phyloP scores from a whole-genome alignment of 495 filamentous ascomycete species.

The Friedmanniomyces endolithicus region DNA sequence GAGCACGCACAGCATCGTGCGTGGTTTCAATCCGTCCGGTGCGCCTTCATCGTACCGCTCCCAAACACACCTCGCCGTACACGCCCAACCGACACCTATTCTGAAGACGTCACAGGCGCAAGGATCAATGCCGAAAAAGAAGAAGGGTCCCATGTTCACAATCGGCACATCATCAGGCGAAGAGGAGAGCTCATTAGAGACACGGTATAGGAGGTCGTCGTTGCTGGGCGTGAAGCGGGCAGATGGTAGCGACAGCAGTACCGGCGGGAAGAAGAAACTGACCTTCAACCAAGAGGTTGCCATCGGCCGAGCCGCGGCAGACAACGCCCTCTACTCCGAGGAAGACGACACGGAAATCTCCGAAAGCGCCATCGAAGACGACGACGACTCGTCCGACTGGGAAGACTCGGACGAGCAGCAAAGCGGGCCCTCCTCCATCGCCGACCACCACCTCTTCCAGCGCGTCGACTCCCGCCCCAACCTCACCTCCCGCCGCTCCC shows the following conservation, averaged over 20 bases:
- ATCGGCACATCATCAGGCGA: constrained; percentile 73
- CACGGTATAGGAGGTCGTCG: constrained; percentile 41
- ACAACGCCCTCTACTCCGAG: constrained; percentile 58
- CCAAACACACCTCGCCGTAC: constrained; percentile 39
- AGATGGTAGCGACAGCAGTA: constrained; percentile 8
- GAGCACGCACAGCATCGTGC: constrained; percentile 63
- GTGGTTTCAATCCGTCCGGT: constrained; percentile 74
- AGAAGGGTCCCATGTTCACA: constrained; percentile 58
- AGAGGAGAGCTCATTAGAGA: constrained; percentile 65
- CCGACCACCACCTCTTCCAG: constrained; percentile 69
- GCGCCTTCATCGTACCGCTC: constrained; percentile 64
- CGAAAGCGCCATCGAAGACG: constrained; percentile 39
- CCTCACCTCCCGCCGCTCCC: constrained; percentile 70
- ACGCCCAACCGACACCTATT: constrained; percentile 33
- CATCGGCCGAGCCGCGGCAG: constrained; percentile 45
- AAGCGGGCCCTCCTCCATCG: constrained; percentile 67
- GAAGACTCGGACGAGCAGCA: constrained; percentile 85
- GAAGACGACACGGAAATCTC: constrained; percentile 30
- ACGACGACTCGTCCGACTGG: constrained; percentile 87
- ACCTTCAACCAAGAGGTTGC: constrained; percentile 73
- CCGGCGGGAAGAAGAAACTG: constrained; percentile 55
- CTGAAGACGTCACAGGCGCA: constrained; percentile 31
- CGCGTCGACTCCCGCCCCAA: constrained; percentile 82
- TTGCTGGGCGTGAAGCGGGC: constrained; percentile 41
- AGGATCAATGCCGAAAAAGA: constrained; percentile 34